These are phyloP conservation scores for Colletotrichum camelliae DNA, from an alignment of 2,329 filamentous ascomycete genomes.

Conservation along the genomic window DNA sequence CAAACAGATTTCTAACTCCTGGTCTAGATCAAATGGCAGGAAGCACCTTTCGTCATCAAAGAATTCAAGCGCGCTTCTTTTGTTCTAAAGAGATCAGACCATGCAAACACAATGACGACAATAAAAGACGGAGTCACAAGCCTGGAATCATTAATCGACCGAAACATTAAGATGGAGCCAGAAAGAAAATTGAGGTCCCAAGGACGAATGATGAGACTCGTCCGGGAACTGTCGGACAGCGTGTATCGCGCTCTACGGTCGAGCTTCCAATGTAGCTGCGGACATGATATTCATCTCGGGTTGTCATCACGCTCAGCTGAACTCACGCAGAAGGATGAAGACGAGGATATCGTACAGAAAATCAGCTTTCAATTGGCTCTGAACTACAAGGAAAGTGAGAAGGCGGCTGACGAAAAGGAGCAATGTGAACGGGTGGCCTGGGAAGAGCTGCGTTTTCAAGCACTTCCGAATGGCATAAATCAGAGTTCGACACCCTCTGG, in stretches of 20 bases:
- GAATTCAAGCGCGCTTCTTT: no score
- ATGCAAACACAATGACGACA: slow-evolving; percentile 1
- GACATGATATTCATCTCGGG: slow-evolving; percentile 25
- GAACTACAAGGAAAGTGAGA: neutral
- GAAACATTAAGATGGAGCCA: slow-evolving; percentile 27
- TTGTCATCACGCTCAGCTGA: slow-evolving; percentile 14
- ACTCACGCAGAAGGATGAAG: slow-evolving; percentile 15
- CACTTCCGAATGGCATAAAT: no score
- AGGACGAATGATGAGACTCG: slow-evolving; percentile 22
- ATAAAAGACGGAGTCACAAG: slow-evolving; percentile 22
- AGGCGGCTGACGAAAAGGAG: fast-evolving
- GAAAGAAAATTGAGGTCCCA: slow-evolving; percentile 20
- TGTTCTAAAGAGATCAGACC: slow-evolving; percentile 4
- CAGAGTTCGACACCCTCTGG: no score
- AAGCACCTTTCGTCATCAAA: no score
- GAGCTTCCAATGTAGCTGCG: neutral
- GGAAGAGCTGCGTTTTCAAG: neutral
- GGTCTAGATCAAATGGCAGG: no score
- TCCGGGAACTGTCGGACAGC: slow-evolving; percentile 25
- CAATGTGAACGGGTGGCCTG: fast-evolving
- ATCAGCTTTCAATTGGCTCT: neutral
- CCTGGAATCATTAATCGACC: slow-evolving; percentile 24
- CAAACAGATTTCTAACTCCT: no score
- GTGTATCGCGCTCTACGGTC: slow-evolving; percentile 15
- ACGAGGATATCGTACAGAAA: slow-evolving; percentile 22